phyloP scores from a whole-genome alignment of 306 rosid genomes.

The Cucumis melo region DNA sequence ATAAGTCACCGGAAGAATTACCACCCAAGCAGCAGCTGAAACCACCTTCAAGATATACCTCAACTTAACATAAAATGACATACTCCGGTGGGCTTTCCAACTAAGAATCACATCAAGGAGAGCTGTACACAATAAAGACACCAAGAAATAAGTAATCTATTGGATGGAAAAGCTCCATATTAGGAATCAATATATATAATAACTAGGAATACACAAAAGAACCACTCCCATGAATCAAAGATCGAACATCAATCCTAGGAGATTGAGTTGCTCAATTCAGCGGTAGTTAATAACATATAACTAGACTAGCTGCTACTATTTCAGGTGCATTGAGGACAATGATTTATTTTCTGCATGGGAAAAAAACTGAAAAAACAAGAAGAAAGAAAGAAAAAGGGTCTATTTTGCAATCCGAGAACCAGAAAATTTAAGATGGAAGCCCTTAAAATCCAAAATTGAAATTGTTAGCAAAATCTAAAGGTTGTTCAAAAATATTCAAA shows the following conservation, averaged over 20 bases:
- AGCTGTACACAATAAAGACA: slow-evolving; percentile 40
- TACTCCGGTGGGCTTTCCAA: slow-evolving; percentile 77
- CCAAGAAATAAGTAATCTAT: background rate
- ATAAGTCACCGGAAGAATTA: slow-evolving; percentile 73
- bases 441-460: background rate
- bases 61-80: slow-evolving; percentile 73
- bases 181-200: background rate
- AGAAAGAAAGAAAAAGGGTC: too few relatives aligned
- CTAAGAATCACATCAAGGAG: slow-evolving; percentile 84
- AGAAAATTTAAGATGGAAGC: background rate
- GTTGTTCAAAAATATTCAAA: background rate
- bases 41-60: slow-evolving; percentile 80
- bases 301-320: background rate
- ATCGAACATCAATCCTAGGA: background rate
- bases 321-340: background rate
- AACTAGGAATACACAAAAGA: background rate
- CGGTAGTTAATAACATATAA: background rate
- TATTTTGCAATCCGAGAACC: background rate
- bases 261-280: background rate
- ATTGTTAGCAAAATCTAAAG: background rate
- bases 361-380: too few relatives aligned
- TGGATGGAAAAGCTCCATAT: background rate
- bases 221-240: background rate
- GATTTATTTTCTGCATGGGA: background rate
- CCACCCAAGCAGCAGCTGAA: slow-evolving; percentile 92